Percentiles rank a stretch among this genome's conserved stretches.
Conservation (phyloP, 257 asterid genomes). For the Nicotiana tomentosiformis region DNA sequence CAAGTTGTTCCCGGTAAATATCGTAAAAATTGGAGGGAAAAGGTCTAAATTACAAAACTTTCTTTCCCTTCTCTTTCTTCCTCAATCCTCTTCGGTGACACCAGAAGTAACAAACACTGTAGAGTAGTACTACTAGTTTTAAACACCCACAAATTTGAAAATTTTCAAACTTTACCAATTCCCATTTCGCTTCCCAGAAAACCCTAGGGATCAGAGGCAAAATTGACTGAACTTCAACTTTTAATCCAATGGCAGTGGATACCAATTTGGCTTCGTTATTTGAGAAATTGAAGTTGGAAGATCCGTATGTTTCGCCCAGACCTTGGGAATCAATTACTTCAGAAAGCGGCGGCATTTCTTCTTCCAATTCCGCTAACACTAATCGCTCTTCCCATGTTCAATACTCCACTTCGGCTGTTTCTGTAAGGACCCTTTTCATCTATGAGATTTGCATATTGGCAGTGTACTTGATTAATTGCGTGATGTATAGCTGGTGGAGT, state of each 20-base stretch:
- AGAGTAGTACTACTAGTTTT: not conserved
- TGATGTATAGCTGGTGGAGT: not conserved
- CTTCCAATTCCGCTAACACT: slow-evolving; percentile 22
- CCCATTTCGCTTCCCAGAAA: not conserved
- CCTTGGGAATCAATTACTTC: slow-evolving; percentile 75
- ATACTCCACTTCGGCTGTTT: slow-evolving; percentile 44
- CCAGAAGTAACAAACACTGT: too few species aligned
- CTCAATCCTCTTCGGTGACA: not conserved
- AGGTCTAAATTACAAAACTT: not conserved
- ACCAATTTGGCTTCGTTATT: slow-evolving; percentile 47
- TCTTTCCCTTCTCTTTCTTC: not conserved
- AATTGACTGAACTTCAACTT: not conserved
- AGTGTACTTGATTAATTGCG: not conserved
- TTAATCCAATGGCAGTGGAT: slow-evolving; percentile 47
- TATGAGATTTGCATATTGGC: not conserved
- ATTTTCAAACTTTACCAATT: not conserved
- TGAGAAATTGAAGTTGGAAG: slow-evolving; percentile 59
- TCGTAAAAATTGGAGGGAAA: not conserved
- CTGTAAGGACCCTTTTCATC: slow-evolving; percentile 35
- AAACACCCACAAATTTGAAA: not conserved
- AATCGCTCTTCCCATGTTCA: slow-evolving; percentile 24
- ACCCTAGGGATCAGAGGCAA: not conserved
- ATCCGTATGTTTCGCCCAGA: slow-evolving; percentile 66
- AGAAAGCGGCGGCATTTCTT: slow-evolving; percentile 34
- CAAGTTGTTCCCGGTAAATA: too few species aligned